A percentile compares a stretch with the other conserved stretches of the same genome.
Conservation (phyloP, 306 rosid genomes). For the Herpetospermum pedunculosum region DNA sequence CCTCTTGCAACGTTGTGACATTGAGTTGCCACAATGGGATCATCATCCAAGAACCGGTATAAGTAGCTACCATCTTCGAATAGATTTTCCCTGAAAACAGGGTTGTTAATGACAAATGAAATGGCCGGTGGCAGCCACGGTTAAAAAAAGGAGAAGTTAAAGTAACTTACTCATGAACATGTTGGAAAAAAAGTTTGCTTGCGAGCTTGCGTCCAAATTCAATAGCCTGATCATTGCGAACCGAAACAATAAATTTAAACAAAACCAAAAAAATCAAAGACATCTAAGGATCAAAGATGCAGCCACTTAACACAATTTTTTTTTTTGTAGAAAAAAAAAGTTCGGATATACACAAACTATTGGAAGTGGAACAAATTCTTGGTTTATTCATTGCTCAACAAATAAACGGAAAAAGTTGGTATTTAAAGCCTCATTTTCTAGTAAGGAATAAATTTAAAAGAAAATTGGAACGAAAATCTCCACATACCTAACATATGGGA, state of each 20-base stretch:
- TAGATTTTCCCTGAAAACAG: constrained; percentile 39
- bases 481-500: not conserved
- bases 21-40: constrained; percentile 61
- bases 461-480: not conserved
- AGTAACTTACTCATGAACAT: constrained; percentile 74
- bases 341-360: not conserved
- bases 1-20: constrained; percentile 83
- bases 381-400: not conserved
- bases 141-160: not conserved
- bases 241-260: not conserved
- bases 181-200: constrained; percentile 54
- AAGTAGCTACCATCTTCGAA: constrained; percentile 82
- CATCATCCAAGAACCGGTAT: constrained; percentile 82
- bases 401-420: not conserved
- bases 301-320: not conserved
- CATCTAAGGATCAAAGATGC: not conserved
- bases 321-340: not conserved
- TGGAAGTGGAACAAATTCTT: no score
- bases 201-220: constrained; percentile 87
- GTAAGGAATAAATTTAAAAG: not conserved
- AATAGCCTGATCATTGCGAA: constrained; percentile 51
- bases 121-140: not conserved
- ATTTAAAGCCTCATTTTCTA: not conserved
- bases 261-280: constrained; percentile 1
- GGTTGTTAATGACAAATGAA: not conserved